These are phyloP conservation scores for Hypsizygus marmoreus DNA, from an alignment of 768 basidiomycete species.

Conservation along the genomic window DNA sequence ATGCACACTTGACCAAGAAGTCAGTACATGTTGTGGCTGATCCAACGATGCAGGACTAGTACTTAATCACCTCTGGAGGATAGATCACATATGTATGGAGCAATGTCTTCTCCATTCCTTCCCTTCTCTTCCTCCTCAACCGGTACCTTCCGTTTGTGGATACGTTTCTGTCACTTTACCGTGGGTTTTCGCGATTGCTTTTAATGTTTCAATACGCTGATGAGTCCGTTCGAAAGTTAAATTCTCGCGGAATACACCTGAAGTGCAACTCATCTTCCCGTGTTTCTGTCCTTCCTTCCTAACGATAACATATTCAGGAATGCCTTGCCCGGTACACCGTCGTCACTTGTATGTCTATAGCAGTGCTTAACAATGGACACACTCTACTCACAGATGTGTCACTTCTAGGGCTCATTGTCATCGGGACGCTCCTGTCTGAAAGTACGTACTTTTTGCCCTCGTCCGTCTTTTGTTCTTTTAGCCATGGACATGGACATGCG, in stretches of 20 bases:
- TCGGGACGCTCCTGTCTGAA: constrained; percentile 40
- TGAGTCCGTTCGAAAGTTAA: constrained; percentile 2
- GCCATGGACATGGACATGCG: not conserved
- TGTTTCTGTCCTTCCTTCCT: not conserved
- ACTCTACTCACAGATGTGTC: not conserved
- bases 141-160: constrained; percentile 42
- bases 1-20: constrained; percentile 39
- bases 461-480: no score
- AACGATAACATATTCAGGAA: constrained; percentile 12
- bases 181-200: constrained; percentile 19
- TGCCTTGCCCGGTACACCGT: constrained; percentile 28
- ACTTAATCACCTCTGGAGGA: not conserved
- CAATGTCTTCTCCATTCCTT: constrained; percentile 28
- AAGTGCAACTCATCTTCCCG: constrained; percentile 3
- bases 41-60: not conserved
- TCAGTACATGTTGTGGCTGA: not conserved
- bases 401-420: constrained; percentile 30
- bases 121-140: constrained; percentile 38
- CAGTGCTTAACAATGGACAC: not conserved
- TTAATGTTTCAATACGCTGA: not conserved
- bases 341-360: constrained; percentile 30
- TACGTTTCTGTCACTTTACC: constrained; percentile 33
- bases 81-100: constrained; percentile 38
- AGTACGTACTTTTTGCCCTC: constrained; percentile 18
- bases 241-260: constrained; percentile 8